phyloP scores from a whole-genome alignment of 2,329 filamentous ascomycete genomes.

The Diaporthe citriasiana region DNA sequence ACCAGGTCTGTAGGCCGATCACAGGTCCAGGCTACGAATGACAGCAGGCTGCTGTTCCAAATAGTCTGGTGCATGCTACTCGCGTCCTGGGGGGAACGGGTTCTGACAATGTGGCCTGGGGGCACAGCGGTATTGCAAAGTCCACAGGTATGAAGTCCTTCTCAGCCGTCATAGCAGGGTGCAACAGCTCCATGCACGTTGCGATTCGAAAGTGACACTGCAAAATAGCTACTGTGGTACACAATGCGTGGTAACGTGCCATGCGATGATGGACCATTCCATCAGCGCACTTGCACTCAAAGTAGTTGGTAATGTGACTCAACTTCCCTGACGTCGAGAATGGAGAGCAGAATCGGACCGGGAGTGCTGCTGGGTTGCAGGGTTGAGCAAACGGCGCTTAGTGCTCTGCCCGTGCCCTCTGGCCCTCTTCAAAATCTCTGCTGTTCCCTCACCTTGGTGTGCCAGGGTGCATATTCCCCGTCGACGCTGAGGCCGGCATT shows the following conservation, averaged over 20 bases:
- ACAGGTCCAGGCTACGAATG: conserved; percentile 17
- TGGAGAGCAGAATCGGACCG: conserved; percentile 33
- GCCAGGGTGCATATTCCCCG: conserved; percentile 33
- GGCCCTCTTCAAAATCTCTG: conserved; percentile 32
- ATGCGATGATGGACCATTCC: conserved; percentile 35
- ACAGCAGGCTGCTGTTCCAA: background rate
- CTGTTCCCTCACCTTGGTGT: conserved; percentile 32
- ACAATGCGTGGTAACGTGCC: conserved; percentile 37
- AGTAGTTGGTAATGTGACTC: conserved; percentile 33
- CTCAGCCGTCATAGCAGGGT: conserved; percentile 3
- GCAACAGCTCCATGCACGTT: conserved; percentile 2
- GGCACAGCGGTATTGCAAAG: conserved; percentile 11
- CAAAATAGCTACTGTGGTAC: conserved; percentile 20
- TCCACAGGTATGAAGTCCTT: background rate
- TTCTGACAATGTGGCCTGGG: conserved; percentile 12
- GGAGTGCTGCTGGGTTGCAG: conserved; percentile 33
- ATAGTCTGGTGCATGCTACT: background rate
- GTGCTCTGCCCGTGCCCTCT: conserved; percentile 32
- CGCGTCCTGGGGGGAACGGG: background rate
- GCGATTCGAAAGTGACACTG: conserved; percentile 1
- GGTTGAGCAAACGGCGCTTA: conserved; percentile 39
- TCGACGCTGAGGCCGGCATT: conserved; percentile 34
- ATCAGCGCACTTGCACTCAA: conserved; percentile 30
- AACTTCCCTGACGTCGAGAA: conserved; percentile 28
- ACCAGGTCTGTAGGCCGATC: background rate